These are phyloP conservation scores for Xerocomus amazonicus DNA, from an alignment of 1,284 basidiomycete genomes.

Conservation along the genomic window DNA sequence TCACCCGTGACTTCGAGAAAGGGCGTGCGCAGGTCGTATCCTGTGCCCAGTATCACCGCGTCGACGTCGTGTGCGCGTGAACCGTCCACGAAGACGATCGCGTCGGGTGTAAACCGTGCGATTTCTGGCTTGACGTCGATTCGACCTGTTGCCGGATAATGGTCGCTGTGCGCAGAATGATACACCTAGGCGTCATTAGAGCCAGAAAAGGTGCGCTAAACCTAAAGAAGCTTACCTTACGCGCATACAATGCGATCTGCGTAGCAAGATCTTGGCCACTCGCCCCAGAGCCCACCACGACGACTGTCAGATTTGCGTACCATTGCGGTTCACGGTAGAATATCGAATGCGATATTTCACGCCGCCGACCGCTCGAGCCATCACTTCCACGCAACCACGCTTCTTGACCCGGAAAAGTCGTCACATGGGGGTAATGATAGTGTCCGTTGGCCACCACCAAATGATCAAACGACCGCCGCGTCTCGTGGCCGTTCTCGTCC, in stretches of 20 bases:
- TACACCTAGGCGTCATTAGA: constrained; percentile 36
- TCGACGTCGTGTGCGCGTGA: constrained; percentile 41
- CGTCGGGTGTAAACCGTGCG: constrained; percentile 43
- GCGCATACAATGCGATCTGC: constrained; percentile 40
- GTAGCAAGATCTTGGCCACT: constrained; percentile 48
- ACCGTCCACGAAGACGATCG: constrained; percentile 47
- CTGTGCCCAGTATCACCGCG: constrained; percentile 49
- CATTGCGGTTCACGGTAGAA: constrained; percentile 49
- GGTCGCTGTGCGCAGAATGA: constrained; percentile 37
- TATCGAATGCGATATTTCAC: constrained; percentile 50
- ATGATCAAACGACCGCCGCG: constrained; percentile 42
- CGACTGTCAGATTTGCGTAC: constrained; percentile 41
- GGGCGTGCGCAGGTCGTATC: constrained; percentile 50
- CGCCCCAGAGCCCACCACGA: constrained; percentile 51
- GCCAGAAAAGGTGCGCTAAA: not conserved
- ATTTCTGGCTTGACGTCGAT: constrained; percentile 42
- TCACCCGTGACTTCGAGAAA: constrained; percentile 44
- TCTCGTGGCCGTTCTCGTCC: constrained; percentile 15
- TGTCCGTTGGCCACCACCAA: constrained; percentile 53
- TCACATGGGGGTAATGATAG: constrained; percentile 46
- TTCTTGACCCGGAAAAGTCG: constrained; percentile 44
- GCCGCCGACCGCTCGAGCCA: constrained; percentile 22
- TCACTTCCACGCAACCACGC: constrained; percentile 39
- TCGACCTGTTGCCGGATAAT: constrained; percentile 28
- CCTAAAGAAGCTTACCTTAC: constrained; percentile 35